phyloP scores from a whole-genome alignment of 179 eudicot genomes.

The Corrigiola litoralis region DNA sequence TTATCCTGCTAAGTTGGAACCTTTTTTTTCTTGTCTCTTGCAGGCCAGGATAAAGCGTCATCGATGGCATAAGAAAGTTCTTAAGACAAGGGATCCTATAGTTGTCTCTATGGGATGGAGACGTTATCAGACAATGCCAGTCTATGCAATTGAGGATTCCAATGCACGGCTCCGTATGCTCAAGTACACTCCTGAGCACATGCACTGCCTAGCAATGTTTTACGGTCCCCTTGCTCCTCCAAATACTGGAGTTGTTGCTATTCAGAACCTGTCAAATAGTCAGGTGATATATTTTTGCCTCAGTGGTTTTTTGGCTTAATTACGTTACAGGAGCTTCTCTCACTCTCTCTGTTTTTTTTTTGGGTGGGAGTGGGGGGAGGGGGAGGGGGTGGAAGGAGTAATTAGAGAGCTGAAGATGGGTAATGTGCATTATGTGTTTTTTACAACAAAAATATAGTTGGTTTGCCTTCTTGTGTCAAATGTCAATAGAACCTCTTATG shows the following conservation, averaged over 20 bases:
- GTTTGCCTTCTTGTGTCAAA: too few species aligned
- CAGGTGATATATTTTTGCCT: constrained; percentile 45
- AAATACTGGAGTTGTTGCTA: constrained; percentile 79
- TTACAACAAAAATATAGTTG: too few species aligned
- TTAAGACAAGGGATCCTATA: constrained; percentile 92
- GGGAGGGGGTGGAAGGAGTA: too few species aligned
- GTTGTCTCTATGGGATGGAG: constrained; percentile 96
- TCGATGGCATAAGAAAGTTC: constrained; percentile 95
- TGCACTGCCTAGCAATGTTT: constrained; percentile 98
- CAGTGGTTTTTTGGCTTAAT: too few species aligned
- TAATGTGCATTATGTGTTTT: too few species aligned
- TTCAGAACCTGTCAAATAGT: constrained; percentile 69
- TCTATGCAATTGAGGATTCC: constrained; percentile 83
- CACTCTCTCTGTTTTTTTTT: too few species aligned
- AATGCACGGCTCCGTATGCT: constrained; percentile 91
- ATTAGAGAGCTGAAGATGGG: too few species aligned
- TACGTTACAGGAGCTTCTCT: too few species aligned
- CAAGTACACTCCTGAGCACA: constrained; percentile 96
- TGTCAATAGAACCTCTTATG: too few species aligned
- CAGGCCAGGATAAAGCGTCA: constrained; percentile 85
- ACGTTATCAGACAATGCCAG: constrained; percentile 85
- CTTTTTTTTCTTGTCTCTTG: constrained; percentile 12
- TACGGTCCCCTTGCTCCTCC: constrained; percentile 99
- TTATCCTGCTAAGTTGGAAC: too few species aligned
- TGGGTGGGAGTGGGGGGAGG: too few species aligned